These are phyloP conservation scores for Rhexocercosporidium sp. DNA, from an alignment of 2,329 filamentous ascomycete genomes.

Conservation along the genomic window DNA sequence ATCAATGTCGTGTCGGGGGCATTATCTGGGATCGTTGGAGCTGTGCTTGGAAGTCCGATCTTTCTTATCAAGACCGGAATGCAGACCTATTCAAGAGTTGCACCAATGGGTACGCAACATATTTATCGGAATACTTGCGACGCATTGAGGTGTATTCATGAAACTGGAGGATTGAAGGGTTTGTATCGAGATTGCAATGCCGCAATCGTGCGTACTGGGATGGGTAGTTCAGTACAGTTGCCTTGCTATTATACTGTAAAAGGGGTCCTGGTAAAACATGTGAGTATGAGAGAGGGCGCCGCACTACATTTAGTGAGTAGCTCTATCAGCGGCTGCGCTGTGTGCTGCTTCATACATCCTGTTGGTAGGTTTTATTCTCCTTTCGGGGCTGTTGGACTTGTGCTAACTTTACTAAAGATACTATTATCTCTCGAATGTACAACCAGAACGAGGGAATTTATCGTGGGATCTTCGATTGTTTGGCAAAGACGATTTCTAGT, in stretches of 20 bases:
- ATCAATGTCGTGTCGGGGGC: slow-evolving; percentile 96
- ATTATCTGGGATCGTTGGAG: slow-evolving; percentile 85
- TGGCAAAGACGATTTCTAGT: slow-evolving; percentile 87
- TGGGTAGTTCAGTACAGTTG: slow-evolving; percentile 93
- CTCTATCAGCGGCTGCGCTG: slow-evolving; percentile 89
- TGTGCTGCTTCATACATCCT: slow-evolving; percentile 97
- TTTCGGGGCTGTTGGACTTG: background rate
- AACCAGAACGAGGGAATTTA: slow-evolving; percentile 99
- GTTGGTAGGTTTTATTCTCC: slow-evolving; percentile 63
- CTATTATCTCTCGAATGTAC: slow-evolving; percentile 98
- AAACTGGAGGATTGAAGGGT: slow-evolving; percentile 77
- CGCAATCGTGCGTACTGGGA: slow-evolving; percentile 94
- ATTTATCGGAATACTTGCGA: slow-evolving; percentile 85
- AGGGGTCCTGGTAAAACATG: slow-evolving; percentile 77
- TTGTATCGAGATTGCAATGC: slow-evolving; percentile 90
- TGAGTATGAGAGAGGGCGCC: slow-evolving; percentile 89
- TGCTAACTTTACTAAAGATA: slow-evolving; percentile 61
- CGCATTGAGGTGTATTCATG: slow-evolving; percentile 80
- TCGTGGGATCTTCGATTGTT: slow-evolving; percentile 87
- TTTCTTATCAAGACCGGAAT: slow-evolving; percentile 97
- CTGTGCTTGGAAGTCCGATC: slow-evolving; percentile 91
- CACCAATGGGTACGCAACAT: slow-evolving; percentile 97
- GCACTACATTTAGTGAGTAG: slow-evolving; percentile 88
- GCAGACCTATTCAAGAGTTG: slow-evolving; percentile 90
- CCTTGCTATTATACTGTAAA: slow-evolving; percentile 99